These are phyloP conservation scores for Yarrowia porcina DNA, from an alignment of 805 yeast genomes.

Conservation along the genomic window DNA sequence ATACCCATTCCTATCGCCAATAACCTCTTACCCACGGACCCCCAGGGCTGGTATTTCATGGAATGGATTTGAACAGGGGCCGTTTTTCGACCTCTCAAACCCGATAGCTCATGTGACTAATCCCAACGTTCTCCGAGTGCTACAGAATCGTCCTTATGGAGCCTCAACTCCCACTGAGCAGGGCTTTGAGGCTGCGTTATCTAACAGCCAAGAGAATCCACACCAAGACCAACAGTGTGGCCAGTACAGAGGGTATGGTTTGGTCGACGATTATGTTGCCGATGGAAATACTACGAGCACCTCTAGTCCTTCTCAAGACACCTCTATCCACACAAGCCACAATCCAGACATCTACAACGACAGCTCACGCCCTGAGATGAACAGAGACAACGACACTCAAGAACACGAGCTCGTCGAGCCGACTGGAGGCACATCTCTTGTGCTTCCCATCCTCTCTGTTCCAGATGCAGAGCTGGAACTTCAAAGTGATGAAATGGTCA, in stretches of 20 bases:
- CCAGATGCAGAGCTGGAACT: neutral
- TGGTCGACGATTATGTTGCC: neutral
- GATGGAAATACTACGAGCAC: no score
- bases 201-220: neutral
- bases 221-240: neutral
- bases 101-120: neutral
- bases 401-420: no score
- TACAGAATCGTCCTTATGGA: neutral
- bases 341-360: no score
- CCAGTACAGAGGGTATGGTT: neutral
- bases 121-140: neutral
- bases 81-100: neutral
- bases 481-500: neutral
- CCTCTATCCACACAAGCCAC: neutral
- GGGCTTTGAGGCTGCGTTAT: neutral
- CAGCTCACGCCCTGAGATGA: no score
- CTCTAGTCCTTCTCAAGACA: neutral
- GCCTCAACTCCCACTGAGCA: neutral
- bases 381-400: no score
- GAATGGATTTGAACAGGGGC: neutral
- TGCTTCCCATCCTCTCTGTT: neutral
- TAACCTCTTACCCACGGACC: conserved; percentile 7
- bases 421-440: neutral
- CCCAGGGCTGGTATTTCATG: conserved; percentile 2
- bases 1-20: neutral